Evolutionary conservation across 1,284 basidiomycete species (phyloP).

Genomic region (Sporisorium iseilematis-ciliati): DNA sequence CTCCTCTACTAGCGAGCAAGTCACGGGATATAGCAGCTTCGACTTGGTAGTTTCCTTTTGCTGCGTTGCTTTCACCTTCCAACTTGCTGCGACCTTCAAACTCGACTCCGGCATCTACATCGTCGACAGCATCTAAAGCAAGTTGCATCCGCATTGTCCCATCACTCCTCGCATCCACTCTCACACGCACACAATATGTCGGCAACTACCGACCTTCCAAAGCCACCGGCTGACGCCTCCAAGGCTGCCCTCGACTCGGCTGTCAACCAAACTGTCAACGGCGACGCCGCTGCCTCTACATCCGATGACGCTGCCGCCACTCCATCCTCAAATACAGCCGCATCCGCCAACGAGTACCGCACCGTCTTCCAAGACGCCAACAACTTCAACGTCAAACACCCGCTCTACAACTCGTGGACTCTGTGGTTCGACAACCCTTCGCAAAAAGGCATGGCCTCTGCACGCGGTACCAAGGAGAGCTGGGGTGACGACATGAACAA

Average conservation of each 20-base stretch:
- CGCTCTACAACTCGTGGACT: constrained; percentile 67
- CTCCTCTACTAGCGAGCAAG: neutral
- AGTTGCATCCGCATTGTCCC: neutral
- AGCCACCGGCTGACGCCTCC: constrained; percentile 57
- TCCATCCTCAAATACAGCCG: constrained; percentile 12
- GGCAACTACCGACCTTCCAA: constrained; percentile 44
- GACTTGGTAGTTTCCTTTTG: neutral
- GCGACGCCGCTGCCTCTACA: constrained; percentile 13
- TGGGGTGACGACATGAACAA: constrained; percentile 69
- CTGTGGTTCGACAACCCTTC: constrained; percentile 69
- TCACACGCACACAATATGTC: constrained; percentile 24
- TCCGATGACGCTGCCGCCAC: constrained; percentile 20
- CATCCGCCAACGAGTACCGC: constrained; percentile 50
- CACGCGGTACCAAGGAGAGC: constrained; percentile 64
- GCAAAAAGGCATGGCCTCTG: constrained; percentile 60
- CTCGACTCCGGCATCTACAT: neutral
- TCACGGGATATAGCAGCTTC: neutral
- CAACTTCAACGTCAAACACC: constrained; percentile 69
- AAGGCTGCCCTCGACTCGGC: constrained; percentile 59
- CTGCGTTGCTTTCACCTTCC: constrained; percentile 1
- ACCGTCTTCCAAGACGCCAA: constrained; percentile 67
- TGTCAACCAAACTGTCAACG: constrained; percentile 41
- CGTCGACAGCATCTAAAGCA: neutral
- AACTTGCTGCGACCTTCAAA: neutral
- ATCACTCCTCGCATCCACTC: neutral